Percentiles rank a stretch among this genome's conserved stretches.
phyloP scores from a whole-genome alignment of 108 stramenopile genomes.

The Cyclotella distinguenda region DNA sequence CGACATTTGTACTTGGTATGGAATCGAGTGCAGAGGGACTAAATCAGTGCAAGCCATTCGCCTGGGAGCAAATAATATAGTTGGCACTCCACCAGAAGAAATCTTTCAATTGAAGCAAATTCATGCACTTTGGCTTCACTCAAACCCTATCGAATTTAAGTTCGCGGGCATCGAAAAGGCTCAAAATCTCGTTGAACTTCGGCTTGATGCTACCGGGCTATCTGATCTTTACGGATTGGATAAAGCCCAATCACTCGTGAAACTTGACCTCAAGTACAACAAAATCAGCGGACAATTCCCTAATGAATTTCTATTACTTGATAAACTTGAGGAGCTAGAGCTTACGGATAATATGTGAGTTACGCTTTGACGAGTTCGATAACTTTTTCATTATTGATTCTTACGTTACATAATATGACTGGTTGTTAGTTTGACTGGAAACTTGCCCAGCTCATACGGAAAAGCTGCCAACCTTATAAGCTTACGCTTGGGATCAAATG shows the following conservation, averaged over 20 bases:
- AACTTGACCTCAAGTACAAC: constrained; percentile 83
- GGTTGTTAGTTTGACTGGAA: constrained; percentile 33
- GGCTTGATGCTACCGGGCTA: constrained; percentile 75
- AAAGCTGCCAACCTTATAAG: constrained; percentile 20
- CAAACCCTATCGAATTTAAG: constrained; percentile 74
- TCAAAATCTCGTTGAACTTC: constrained; percentile 58
- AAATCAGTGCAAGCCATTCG: constrained; percentile 60
- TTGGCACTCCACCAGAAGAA: constrained; percentile 70
- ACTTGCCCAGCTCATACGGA: constrained; percentile 29
- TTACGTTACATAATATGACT: not conserved
- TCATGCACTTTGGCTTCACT: constrained; percentile 74
- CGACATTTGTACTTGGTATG: constrained; percentile 77
- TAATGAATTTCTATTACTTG: constrained; percentile 46
- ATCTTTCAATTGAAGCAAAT: constrained; percentile 71
- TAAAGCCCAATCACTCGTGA: constrained; percentile 52
- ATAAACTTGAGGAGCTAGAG: constrained; percentile 53
- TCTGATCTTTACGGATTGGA: constrained; percentile 67
- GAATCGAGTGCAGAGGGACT: constrained; percentile 66
- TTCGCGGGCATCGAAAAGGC: constrained; percentile 81
- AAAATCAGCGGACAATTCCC: constrained; percentile 63
- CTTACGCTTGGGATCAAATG: constrained; percentile 48
- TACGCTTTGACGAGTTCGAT: not conserved
- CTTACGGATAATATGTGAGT: constrained; percentile 53
- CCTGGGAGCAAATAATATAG: constrained; percentile 75
- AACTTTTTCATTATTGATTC: not conserved